Base-by-base conservation (phyloP, 2,329 filamentous ascomycete genomes). In the Monascus ruber region DNA sequence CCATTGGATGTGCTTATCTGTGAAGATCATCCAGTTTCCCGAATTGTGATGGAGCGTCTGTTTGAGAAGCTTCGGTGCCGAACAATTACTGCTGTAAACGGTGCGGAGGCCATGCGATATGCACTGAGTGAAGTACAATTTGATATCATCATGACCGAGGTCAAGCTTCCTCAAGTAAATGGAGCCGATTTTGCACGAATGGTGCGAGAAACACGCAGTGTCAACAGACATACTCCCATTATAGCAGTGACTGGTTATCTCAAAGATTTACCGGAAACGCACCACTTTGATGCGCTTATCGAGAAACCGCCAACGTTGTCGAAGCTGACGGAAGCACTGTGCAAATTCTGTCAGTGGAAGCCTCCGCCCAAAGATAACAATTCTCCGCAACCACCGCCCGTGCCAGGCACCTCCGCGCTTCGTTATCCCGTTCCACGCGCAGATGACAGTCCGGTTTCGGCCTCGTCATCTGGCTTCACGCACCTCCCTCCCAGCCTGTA, bases 21-120 rank as follows among this genome's bases (percentile, higher is more conserved):
- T 58, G 91, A 98, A 64, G 91, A 98, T 54, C 91, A 98, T 59
- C 91, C 91, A 0, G 89, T 98, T 4, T 94, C 91, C 5, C 78
- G 89, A 24, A 80, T 98, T 69, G 89, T 98, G n/a, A 96, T 98
- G 89, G 91, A 98, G 58, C 91, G 94, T 52, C 69, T 98, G 5
- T 73, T 98, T 38, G 91, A 98, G 61, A 98, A 96, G 64, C 70
- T 96, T 29, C 83, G 86, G 29, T 98, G 91, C 54, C 84, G 91
- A 33, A 95, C 89, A 6, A 91, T 98, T 53, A 87, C 85, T 2
- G 89, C 91, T 4, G 75, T 81, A 3, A 94, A 88, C 50, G 91
- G 91, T 1, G 81, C 85, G 0, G 91, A 98, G 56, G 91, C 89
- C 7, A 82, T 94, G 52, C 79, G 89, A 24, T 94, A 91, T 63